Conservation (phyloP, 768 basidiomycete species). For the Neoboletus subvelutipes region DNA sequence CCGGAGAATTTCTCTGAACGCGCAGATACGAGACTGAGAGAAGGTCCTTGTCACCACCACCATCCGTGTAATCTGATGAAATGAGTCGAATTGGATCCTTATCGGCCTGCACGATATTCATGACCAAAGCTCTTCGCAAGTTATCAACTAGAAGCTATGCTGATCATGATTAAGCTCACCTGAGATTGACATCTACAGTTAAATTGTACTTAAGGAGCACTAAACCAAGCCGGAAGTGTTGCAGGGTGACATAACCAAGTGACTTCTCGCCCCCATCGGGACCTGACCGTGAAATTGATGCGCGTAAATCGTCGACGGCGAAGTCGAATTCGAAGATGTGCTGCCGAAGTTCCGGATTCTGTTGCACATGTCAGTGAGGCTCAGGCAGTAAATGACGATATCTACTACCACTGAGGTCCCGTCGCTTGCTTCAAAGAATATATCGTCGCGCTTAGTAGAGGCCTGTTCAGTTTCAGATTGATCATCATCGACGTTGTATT, state of each 20-base stretch:
- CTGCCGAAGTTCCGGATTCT: slow-evolving; percentile 44
- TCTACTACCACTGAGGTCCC: slow-evolving; percentile 51
- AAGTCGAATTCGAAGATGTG: slow-evolving; percentile 84
- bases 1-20: slow-evolving; percentile 82
- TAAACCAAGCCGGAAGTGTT: slow-evolving; percentile 75
- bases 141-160: slow-evolving; percentile 7
- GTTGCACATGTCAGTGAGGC: slow-evolving; percentile 2
- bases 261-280: slow-evolving; percentile 62
- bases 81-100: slow-evolving; percentile 59
- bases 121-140: slow-evolving; percentile 60
- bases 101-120: slow-evolving; percentile 66
- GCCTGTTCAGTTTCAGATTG: slow-evolving; percentile 44
- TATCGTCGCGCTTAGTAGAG: slow-evolving; percentile 46
- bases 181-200: slow-evolving; percentile 78
- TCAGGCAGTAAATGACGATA: neutral
- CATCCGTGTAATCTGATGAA: slow-evolving; percentile 51
- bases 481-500: slow-evolving; percentile 70
- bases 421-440: slow-evolving; percentile 74
- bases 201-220: slow-evolving; percentile 81
- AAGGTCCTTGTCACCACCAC: slow-evolving; percentile 57
- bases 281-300: slow-evolving; percentile 71
- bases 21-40: slow-evolving; percentile 76
- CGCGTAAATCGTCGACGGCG: slow-evolving; percentile 79
- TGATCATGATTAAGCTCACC: slow-evolving; percentile 40
- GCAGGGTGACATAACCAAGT: slow-evolving; percentile 76